Evolutionary conservation across 306 rosid genomes (phyloP), one percentile per base, ranked within the genome.

Genomic region (Neltuma alba): DNA sequence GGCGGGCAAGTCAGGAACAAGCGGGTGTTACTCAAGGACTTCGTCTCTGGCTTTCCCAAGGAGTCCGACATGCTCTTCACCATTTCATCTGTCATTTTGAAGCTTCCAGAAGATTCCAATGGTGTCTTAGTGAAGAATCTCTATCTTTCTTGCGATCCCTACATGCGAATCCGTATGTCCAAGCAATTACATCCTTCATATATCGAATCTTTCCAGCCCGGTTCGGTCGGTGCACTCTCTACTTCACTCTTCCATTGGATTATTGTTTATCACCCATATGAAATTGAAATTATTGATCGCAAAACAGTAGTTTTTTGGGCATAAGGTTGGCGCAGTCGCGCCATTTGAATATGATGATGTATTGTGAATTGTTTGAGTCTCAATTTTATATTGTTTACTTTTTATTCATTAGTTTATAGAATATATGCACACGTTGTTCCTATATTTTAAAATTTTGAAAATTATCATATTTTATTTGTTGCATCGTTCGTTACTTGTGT

Each of bases 81-180:
- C 54, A 74, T 40, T 27, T 48, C 23, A 21, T 27, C 18, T 13
- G 11, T 74, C 66, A 41, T 16, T 36, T 57, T 38, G 68, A 74
- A 36, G 25, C 54, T 74, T 37, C 78, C 68, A 18, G 52, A 74
- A 57, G 69, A 40, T 13, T 55, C 78, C 67, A 55, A 25, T 1
- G 66, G 68, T 9, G 37, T 74, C 15, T 9, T 74, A 28, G 55
- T 74, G 52, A 74, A 74, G 69, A 74, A 74, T 20, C 55, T 74
- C 8, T 74, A 74, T 58, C 78, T 74, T 33, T 74, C 78, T 23
- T 74, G 78, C 18, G 78, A 74, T 74, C 78, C 69, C 68, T 74
- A 57, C 48, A 21, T 74, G 78, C 34, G 78, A 15, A 7, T 6
- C 30, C 55, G 67, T 23, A 74, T 74, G 78, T 7, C 16, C 36